Conservation (phyloP, 768 basidiomycete species). For the Termitomyces sp. region DNA sequence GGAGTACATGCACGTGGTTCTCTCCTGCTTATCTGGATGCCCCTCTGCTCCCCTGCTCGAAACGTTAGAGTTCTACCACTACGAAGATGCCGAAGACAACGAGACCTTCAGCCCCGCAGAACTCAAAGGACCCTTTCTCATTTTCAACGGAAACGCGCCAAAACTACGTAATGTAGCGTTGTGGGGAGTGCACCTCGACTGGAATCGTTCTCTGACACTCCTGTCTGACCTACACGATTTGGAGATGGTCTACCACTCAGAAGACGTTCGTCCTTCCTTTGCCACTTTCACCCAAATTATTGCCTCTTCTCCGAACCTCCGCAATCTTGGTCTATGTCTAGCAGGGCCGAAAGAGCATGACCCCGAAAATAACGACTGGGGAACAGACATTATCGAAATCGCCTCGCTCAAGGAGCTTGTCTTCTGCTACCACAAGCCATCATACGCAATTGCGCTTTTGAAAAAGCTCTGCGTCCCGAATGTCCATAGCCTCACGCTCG, state of each 20-base stretch:
- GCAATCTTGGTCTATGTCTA: slow-evolving; percentile 41
- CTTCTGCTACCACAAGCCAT: slow-evolving; percentile 33
- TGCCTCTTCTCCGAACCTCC: slow-evolving; percentile 44
- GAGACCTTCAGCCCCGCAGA: slow-evolving; percentile 34
- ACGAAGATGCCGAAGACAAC: slow-evolving; percentile 41
- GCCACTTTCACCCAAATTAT: slow-evolving; percentile 47
- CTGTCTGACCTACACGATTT: slow-evolving; percentile 42
- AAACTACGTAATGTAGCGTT: slow-evolving; percentile 41
- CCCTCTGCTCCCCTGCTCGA: slow-evolving; percentile 49
- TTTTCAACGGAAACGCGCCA: slow-evolving; percentile 53
- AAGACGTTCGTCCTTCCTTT: slow-evolving; percentile 60
- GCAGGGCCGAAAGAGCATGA: slow-evolving; percentile 51
- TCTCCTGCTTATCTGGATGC: slow-evolving; percentile 35
- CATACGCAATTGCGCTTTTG: slow-evolving; percentile 32
- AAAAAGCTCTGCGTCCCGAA: slow-evolving; percentile 34
- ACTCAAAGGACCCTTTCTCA: slow-evolving; percentile 34
- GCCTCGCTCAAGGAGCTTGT: slow-evolving; percentile 33
- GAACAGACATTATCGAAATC: slow-evolving; percentile 25
- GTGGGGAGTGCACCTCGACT: slow-evolving; percentile 70
- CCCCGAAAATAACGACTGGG: slow-evolving; percentile 28
- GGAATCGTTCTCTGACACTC: slow-evolving; percentile 42
- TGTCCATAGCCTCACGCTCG: slow-evolving; percentile 39
- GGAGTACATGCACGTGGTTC: slow-evolving; percentile 37
- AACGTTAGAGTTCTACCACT: slow-evolving; percentile 47
- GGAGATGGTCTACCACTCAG: slow-evolving; percentile 56